Base-by-base conservation (phyloP, 768 basidiomycete species). In the Suillus hirtellus region DNA sequence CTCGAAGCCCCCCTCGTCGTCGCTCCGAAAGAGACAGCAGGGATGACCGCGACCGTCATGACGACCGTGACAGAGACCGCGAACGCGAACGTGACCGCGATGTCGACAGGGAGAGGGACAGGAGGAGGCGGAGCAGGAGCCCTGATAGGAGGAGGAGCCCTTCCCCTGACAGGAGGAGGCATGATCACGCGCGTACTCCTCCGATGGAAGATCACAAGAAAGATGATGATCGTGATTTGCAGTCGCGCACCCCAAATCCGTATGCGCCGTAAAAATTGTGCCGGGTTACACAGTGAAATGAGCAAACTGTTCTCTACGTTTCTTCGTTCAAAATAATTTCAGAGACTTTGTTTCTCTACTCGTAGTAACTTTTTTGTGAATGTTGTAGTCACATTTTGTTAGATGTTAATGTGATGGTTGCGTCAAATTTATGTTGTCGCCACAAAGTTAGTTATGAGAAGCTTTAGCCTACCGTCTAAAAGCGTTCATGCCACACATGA, bases 141-240 rank as follows among this genome's bases (percentile, higher is more conserved):
- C 81, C 82, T 50, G 83, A 81, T 8, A 74, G 79, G 68, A 78
- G 78, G 65, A 75, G 82, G 64, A 81, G 81, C 73, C 73, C 75
- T 73, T 77, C 80, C 11, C 82, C 82, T 2, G 76, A 79, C 53
- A 78, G 77, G 67, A 77, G 76, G 63, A 73, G 70, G 55, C 80
- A 83, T 7, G 85, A 85, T 58, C 77, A 79, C 47, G 82, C 83
- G 31, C 80, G 81, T 73, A 85, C 87, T 53, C 86, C 85, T 59
- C 79, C 80, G 6, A 68, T 70, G 62, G 78, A 79, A 61, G 78
- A 81, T 12, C 69, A 65, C 53, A 80, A 80, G 65, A 76, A 77
- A 52, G 81, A 82, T 50, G 81, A 80, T 65, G 80, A 81, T 19
- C 82, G 80, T 8, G 86, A 87, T 59, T 76, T 80, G 72, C 83